A percentile compares a stretch with the other conserved stretches of the same genome.
phyloP scores from a whole-genome alignment of 148 eudicot species.

The Drosera capensis region DNA sequence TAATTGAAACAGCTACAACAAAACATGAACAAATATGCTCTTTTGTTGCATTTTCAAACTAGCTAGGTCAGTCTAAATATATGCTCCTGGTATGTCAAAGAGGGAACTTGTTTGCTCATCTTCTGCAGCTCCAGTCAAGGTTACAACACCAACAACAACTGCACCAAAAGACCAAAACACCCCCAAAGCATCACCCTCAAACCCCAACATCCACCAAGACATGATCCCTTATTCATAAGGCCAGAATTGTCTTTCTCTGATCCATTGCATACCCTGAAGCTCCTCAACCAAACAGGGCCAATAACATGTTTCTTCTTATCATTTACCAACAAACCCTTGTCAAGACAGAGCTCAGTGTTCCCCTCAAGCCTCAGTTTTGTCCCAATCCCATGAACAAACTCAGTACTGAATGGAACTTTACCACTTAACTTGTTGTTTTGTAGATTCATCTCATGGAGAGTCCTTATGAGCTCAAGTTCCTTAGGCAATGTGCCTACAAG shows the following conservation, averaged over 20 bases:
- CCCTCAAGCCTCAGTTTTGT: constrained; percentile 51
- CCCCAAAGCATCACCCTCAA: too few relatives aligned
- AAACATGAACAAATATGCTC: too few relatives aligned
- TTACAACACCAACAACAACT: too few relatives aligned
- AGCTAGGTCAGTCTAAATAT: too few relatives aligned
- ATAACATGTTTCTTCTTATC: constrained; percentile 5
- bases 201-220: too few relatives aligned
- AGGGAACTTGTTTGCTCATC: too few relatives aligned
- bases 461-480: constrained; percentile 45
- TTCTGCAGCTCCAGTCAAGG: too few relatives aligned
- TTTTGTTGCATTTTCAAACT: too few relatives aligned
- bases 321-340: constrained; percentile 18
- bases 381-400: constrained; percentile 29
- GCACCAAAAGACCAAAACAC: too few relatives aligned
- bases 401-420: constrained; percentile 38
- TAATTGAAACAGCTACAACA: too few relatives aligned
- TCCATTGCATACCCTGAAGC: constrained; percentile 24
- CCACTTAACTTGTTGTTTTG: constrained; percentile 56
- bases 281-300: constrained; percentile 15
- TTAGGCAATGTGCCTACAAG: constrained; percentile 51
- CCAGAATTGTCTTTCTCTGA: constrained; percentile 11
- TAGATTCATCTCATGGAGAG: constrained; percentile 51
- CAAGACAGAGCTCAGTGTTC: constrained; percentile 47
- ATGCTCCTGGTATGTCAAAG: too few relatives aligned
- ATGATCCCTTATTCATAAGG: constrained; percentile 14